Conservation (phyloP, 345 rosid genomes). For the Aegle marmelos region DNA sequence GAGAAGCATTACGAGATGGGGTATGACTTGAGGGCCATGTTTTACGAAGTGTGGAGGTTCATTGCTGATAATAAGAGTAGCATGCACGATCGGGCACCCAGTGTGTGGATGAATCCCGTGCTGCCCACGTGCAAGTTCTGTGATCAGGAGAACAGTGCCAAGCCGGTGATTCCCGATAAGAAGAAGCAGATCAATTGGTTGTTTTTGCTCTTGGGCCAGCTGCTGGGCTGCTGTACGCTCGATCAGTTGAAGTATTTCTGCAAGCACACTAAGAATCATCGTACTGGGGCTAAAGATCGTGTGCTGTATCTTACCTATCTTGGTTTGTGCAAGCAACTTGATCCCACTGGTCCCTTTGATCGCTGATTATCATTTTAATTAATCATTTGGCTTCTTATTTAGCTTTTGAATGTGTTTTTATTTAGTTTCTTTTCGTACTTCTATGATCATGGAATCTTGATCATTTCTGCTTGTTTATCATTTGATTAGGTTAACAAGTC, state of each 20-base stretch:
- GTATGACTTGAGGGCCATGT: constrained; percentile 53
- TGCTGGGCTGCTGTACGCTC: constrained; percentile 65
- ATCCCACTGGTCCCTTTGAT: constrained; percentile 46
- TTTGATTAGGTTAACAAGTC: no score
- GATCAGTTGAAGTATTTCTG: constrained; percentile 84
- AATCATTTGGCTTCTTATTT: no score
- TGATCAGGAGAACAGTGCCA: constrained; percentile 47
- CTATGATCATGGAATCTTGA: no score
- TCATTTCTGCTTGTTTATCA: not conserved
- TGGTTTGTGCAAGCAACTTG: constrained; percentile 65
- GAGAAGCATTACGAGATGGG: constrained; percentile 41
- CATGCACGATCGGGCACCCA: constrained; percentile 74
- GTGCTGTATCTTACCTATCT: constrained; percentile 66
- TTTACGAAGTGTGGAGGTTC: constrained; percentile 35
- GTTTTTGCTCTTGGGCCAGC: constrained; percentile 74
- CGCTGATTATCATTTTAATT: constrained; percentile 3
- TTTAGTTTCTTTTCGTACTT: not conserved
- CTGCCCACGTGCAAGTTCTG: constrained; percentile 46
- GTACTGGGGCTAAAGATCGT: constrained; percentile 86
- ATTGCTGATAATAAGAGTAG: constrained; percentile 21
- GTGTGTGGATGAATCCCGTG: constrained; percentile 51
- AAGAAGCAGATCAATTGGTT: constrained; percentile 75
- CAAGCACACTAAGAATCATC: constrained; percentile 66
- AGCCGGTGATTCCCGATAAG: constrained; percentile 51
- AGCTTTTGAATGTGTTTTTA: not conserved